A percentile compares a stretch with the other conserved stretches of the same genome.
Evolutionary conservation across 2,329 filamentous ascomycete species (phyloP).

Genomic region (Curvularia lunata): DNA sequence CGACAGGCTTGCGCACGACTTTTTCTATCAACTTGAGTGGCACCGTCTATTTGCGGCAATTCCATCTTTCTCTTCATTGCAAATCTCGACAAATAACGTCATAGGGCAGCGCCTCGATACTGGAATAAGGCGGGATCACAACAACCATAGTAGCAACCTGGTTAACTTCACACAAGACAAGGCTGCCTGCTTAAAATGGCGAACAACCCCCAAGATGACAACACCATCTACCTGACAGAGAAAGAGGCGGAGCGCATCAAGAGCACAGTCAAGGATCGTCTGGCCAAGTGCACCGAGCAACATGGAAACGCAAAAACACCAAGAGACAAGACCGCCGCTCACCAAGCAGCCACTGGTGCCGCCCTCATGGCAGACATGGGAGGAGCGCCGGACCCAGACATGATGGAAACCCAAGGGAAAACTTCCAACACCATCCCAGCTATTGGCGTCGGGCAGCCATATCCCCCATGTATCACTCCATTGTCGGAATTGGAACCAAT

Average conservation of each 20-base stretch:
- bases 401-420: slow-evolving; percentile 23
- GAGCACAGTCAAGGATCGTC: slow-evolving; percentile 27
- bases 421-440: slow-evolving; percentile 30
- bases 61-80: not conserved
- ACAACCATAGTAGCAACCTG: not conserved
- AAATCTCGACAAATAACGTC: not conserved
- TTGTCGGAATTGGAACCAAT: slow-evolving; percentile 30
- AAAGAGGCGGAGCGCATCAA: slow-evolving; percentile 37
- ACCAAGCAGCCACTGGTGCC: slow-evolving; percentile 38
- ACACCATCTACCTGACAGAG: slow-evolving; percentile 38
- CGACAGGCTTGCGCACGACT: too few species aligned
- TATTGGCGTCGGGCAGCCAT: slow-evolving; percentile 31
- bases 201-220: slow-evolving; percentile 20
- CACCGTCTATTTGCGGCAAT: not conserved
- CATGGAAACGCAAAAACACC: slow-evolving; percentile 23
- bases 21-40: not conserved
- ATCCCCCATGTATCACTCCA: slow-evolving; percentile 29
- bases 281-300: slow-evolving; percentile 27
- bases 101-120: not conserved
- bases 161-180: not conserved
- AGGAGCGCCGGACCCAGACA: slow-evolving; percentile 31
- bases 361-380: slow-evolving; percentile 43
- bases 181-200: slow-evolving; percentile 4
- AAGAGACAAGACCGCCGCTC: slow-evolving; percentile 32
- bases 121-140: not conserved